Evolutionary conservation across 345 rosid species (phyloP).

Genomic region (Eucalyptus sp.): DNA sequence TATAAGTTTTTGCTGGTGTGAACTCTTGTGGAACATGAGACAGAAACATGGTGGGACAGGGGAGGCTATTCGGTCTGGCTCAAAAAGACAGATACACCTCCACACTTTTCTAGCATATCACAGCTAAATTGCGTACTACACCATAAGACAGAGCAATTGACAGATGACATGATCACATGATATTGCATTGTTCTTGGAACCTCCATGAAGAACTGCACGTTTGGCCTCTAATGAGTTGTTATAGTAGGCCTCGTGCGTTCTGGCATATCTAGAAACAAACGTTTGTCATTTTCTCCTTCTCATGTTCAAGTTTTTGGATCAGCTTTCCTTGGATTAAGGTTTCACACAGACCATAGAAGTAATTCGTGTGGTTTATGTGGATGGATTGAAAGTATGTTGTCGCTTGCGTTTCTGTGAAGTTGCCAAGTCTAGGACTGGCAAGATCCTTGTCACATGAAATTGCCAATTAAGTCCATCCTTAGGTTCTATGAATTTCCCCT

Average conservation of each 20-base stretch:
- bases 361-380: background rate
- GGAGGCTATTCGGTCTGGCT: background rate
- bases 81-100: background rate
- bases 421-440: background rate
- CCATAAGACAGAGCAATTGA: background rate
- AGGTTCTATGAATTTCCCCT: background rate
- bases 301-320: background rate
- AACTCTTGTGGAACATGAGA: background rate
- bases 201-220: background rate
- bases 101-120: background rate
- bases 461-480: background rate
- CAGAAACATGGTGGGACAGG: background rate
- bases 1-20: background rate
- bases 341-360: background rate
- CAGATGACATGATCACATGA: background rate
- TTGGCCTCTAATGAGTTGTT: background rate
- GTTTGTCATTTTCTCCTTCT: background rate
- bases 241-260: background rate
- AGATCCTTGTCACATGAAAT: background rate
- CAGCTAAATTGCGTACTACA: background rate
- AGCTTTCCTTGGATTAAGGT: background rate
- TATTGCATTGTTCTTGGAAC: background rate
- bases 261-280: background rate
- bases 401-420: background rate
- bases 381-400: background rate